These are phyloP conservation scores for Beauveria sp. DNA, from an alignment of 2,329 filamentous ascomycete genomes.

Conservation along the genomic window DNA sequence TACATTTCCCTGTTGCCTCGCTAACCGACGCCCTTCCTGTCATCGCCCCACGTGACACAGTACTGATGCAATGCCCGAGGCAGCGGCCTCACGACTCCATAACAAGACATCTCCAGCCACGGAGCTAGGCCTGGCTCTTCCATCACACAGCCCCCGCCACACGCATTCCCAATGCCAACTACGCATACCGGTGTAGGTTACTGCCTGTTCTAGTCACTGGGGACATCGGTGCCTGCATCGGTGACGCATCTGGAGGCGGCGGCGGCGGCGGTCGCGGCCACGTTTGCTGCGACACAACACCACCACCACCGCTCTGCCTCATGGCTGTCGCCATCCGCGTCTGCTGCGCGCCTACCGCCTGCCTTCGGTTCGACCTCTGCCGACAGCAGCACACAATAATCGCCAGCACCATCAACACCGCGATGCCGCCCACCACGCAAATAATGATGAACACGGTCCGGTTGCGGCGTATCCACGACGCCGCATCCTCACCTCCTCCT, in stretches of 20 bases:
- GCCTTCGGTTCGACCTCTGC: not conserved
- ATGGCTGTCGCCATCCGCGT: slow-evolving; percentile 5
- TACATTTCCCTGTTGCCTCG: too few species aligned
- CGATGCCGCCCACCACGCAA: slow-evolving; percentile 9
- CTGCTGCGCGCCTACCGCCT: not conserved
- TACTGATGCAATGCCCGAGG: not conserved
- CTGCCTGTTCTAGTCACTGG: not conserved
- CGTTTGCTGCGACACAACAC: not conserved
- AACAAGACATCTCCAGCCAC: not conserved
- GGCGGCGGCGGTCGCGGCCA: not conserved
- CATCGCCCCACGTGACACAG: not conserved
- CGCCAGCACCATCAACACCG: not conserved
- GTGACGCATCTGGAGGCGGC: not conserved
- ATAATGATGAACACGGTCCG: slow-evolving; percentile 6
- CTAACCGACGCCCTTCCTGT: not conserved
- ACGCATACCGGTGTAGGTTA: slow-evolving; percentile 8
- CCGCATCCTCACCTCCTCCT: not conserved
- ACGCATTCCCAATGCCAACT: not conserved
- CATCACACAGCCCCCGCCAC: not conserved
- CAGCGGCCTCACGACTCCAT: not conserved
- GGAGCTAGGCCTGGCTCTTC: not conserved
- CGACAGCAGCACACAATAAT: slow-evolving; percentile 1
- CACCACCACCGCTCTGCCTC: slow-evolving; percentile 1
- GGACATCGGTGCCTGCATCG: not conserved
- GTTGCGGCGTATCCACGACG: slow-evolving; percentile 7